A percentile compares a stretch with the other conserved stretches of the same genome.
Evolutionary conservation across 192 early-diverging fungal genomes (phyloP).

Genomic region (Thoreauomyces humboldtii): DNA sequence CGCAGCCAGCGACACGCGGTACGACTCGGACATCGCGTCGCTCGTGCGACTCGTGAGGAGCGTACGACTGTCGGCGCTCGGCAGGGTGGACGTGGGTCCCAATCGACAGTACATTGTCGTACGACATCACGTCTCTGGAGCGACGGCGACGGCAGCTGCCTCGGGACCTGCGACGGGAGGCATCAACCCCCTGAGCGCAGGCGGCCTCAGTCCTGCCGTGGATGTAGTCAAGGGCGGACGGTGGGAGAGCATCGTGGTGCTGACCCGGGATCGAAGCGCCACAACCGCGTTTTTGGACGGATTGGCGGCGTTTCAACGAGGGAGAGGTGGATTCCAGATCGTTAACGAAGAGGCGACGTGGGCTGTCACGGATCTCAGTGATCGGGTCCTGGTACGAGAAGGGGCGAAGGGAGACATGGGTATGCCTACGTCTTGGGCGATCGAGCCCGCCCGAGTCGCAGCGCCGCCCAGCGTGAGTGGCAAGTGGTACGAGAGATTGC

Average conservation of each 20-base stretch:
- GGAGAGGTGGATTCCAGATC: too few relatives aligned
- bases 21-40: conserved; percentile 37
- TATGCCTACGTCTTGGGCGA: neutral
- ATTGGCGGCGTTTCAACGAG: too few relatives aligned
- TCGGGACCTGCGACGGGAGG: neutral
- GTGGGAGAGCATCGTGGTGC: conserved; percentile 28
- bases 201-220: conserved; percentile 2
- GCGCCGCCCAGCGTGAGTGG: neutral
- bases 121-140: conserved; percentile 31
- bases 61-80: conserved; percentile 32
- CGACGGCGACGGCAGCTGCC: neutral
- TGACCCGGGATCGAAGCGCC: conserved; percentile 34
- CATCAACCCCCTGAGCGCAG: conserved; percentile 7
- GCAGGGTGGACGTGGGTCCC: conserved; percentile 51
- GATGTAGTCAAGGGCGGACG: conserved; percentile 10
- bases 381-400: conserved; percentile 30
- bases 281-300: conserved; percentile 35
- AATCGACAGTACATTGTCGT: conserved; percentile 46
- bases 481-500: conserved; percentile 2
- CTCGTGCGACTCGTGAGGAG: conserved; percentile 31
- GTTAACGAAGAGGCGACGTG: conserved; percentile 46
- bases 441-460: too few relatives aligned
- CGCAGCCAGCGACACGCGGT: conserved; percentile 19
- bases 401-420: conserved; percentile 15
- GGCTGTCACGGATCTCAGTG: conserved; percentile 28